Percentiles rank a stretch among this genome's conserved stretches.
Evolutionary conservation across 345 rosid genomes (phyloP).

Genomic region (Linum usitatissimum): DNA sequence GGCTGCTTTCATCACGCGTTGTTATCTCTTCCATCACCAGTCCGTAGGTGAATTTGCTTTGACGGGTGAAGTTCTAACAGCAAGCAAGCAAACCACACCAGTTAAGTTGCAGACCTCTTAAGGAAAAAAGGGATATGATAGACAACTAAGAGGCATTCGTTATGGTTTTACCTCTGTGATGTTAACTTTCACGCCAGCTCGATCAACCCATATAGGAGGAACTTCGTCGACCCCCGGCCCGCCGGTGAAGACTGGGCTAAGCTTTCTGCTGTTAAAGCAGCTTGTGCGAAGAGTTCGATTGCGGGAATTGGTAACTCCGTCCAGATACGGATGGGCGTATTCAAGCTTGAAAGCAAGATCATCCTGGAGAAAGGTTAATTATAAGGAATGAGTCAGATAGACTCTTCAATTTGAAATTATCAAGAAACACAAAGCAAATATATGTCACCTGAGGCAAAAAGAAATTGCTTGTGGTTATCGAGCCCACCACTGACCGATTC

Average conservation of each 20-base stretch:
- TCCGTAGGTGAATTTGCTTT: slow-evolving; percentile 96
- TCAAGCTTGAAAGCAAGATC: slow-evolving; percentile 98
- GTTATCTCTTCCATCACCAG: slow-evolving; percentile 99
- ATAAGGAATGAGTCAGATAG: neutral
- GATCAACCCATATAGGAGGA: slow-evolving; percentile 98
- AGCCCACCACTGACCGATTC: slow-evolving; percentile 87
- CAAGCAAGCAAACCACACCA: neutral
- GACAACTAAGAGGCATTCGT: slow-evolving; percentile 1
- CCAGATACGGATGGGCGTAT: slow-evolving; percentile 92
- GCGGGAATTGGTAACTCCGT: slow-evolving; percentile 68
- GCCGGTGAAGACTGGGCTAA: slow-evolving; percentile 97
- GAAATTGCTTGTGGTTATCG: slow-evolving; percentile 95
- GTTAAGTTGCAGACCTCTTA: neutral
- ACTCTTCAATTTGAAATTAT: neutral
- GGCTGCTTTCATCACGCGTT: slow-evolving; percentile 92
- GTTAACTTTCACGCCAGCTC: slow-evolving; percentile 93
- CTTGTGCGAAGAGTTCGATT: slow-evolving; percentile 78
- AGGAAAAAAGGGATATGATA: neutral
- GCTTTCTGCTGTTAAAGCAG: slow-evolving; percentile 90
- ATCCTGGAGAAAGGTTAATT: slow-evolving; percentile 36
- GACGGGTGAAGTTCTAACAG: slow-evolving; percentile 82
- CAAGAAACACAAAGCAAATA: neutral
- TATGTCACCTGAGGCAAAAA: slow-evolving; percentile 69
- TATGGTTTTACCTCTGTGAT: slow-evolving; percentile 68
- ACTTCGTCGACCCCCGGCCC: slow-evolving; percentile 98